phyloP scores from a whole-genome alignment of 2,329 filamentous ascomycete species.

The Fusarium zealandicum region DNA sequence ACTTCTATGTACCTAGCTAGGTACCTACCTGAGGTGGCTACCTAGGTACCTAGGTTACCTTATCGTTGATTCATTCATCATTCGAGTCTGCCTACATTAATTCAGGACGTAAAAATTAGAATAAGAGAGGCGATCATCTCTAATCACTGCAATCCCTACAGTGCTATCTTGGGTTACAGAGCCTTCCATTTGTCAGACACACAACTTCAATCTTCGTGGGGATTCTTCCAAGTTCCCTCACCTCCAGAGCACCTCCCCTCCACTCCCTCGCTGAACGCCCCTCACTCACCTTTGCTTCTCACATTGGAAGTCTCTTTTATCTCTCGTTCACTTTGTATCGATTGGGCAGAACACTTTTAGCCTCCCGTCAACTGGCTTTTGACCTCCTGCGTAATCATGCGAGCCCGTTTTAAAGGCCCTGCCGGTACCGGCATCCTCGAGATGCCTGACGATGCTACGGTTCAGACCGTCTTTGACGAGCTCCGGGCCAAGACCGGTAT shows the following conservation, averaged over 20 bases:
- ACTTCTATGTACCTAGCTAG: too few relatives aligned
- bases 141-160: too few relatives aligned
- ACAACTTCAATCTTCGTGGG: not conserved
- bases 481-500: slow-evolving; percentile 72
- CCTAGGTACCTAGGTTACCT: too few relatives aligned
- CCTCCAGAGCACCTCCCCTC: not conserved
- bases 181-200: not conserved
- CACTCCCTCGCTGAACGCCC: not conserved
- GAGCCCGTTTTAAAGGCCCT: slow-evolving; percentile 77
- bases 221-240: slow-evolving; percentile 17
- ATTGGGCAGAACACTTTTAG: too few relatives aligned
- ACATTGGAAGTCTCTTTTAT: not conserved
- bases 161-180: too few relatives aligned
- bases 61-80: not conserved
- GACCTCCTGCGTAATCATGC: slow-evolving; percentile 57
- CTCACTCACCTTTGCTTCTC: slow-evolving; percentile 1
- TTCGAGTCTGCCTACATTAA: too few relatives aligned
- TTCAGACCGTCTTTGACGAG: slow-evolving; percentile 65
- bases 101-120: too few relatives aligned
- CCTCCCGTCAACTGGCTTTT: not conserved
- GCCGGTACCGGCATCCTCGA: slow-evolving; percentile 74
- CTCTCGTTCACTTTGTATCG: not conserved
- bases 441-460: slow-evolving; percentile 71
- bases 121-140: too few relatives aligned
- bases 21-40: too few relatives aligned